Evolutionary conservation across 495 filamentous ascomycete species (phyloP).

Genomic region (Neurospora sp.): DNA sequence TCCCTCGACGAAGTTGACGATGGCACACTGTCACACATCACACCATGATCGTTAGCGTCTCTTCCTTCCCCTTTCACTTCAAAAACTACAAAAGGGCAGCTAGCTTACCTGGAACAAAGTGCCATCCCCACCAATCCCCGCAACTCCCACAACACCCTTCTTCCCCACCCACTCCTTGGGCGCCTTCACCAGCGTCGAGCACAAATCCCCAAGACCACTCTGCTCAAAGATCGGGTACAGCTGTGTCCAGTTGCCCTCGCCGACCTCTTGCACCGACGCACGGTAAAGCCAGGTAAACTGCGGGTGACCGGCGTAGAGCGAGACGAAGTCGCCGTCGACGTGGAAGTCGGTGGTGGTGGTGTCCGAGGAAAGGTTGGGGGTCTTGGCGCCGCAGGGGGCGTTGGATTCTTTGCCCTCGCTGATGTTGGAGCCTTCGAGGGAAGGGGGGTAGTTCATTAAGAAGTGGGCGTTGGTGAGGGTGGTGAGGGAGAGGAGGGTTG

Average conservation of each 20-base stretch:
- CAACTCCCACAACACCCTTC: conserved; percentile 38
- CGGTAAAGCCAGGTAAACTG: conserved; percentile 41
- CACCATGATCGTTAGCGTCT: not conserved
- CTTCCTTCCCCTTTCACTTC: not conserved
- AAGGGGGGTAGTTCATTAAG: conserved; percentile 30
- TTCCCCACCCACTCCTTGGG: conserved; percentile 36
- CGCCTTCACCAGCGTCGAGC: conserved; percentile 23
- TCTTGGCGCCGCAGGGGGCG: conserved; percentile 39
- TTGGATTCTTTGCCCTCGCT: conserved; percentile 30
- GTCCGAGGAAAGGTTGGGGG: conserved; percentile 19
- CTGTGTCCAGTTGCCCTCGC: conserved; percentile 37
- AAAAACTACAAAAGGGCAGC: no score
- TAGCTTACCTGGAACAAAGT: conserved; percentile 37
- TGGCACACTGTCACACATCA: conserved; percentile 39
- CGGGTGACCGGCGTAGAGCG: conserved; percentile 31
- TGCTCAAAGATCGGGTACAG: conserved; percentile 37
- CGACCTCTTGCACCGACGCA: conserved; percentile 34
- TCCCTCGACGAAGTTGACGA: conserved; percentile 41
- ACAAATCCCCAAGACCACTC: conserved; percentile 35
- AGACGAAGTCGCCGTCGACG: conserved; percentile 38
- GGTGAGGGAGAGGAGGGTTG: conserved; percentile 9
- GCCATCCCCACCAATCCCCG: conserved; percentile 34
- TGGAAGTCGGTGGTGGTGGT: conserved; percentile 34
- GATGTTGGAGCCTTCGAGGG: conserved; percentile 30
- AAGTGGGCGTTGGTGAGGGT: conserved; percentile 36